A percentile compares a stretch with the other conserved stretches of the same genome.
These are phyloP conservation scores for Gnaphalium uliginosum DNA, from an alignment of 129 eudicot genomes.

Conservation along the genomic window DNA sequence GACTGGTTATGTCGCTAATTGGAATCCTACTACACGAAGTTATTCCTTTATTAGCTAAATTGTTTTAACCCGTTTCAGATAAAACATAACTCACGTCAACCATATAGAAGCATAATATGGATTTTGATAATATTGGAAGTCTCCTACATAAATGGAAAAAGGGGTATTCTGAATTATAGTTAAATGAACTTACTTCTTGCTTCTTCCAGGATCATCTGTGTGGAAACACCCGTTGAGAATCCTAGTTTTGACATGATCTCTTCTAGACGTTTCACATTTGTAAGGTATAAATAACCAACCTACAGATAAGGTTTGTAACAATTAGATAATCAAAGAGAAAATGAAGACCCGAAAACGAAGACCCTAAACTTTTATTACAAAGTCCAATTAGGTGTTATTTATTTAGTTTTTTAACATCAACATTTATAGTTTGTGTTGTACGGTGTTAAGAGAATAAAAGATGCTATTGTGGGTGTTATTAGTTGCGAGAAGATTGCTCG, in stretches of 20 bases:
- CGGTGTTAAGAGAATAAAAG: background rate
- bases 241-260: conserved; percentile 86
- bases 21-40: no score
- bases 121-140: conserved; percentile 5
- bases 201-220: conserved; percentile 39
- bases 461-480: background rate
- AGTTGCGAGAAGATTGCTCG: background rate
- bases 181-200: conserved; percentile 35
- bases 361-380: background rate
- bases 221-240: conserved; percentile 58
- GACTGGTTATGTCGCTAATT: no score
- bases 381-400: background rate
- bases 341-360: background rate
- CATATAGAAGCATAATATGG: conserved; percentile 10
- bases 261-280: conserved; percentile 69
- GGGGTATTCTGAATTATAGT: background rate
- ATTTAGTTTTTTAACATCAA: background rate
- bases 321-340: conserved; percentile 1
- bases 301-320: conserved; percentile 29
- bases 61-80: background rate
- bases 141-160: background rate
- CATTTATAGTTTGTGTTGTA: background rate
- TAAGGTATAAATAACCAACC: conserved; percentile 91
- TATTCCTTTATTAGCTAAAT: background rate
- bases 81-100: background rate